Evolutionary conservation across 345 rosid species (phyloP).

Genomic region (Kandelia obovata): DNA sequence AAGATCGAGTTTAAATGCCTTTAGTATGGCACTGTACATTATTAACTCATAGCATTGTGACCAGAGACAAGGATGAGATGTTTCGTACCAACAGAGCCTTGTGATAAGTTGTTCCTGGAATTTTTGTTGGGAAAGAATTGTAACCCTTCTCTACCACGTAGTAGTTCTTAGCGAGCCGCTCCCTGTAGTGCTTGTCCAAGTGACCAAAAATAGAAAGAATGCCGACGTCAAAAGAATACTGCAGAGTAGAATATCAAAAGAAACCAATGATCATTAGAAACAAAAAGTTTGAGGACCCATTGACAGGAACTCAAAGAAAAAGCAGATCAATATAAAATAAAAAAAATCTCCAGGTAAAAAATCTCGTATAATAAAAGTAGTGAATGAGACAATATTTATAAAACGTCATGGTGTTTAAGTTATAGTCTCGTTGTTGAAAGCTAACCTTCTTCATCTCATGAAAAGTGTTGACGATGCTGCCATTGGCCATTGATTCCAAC

Average conservation of each 20-base stretch:
- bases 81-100: conserved; percentile 59
- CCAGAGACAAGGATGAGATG: background rate
- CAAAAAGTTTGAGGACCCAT: background rate
- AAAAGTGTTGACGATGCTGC: conserved; percentile 49
- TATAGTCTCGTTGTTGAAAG: background rate
- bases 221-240: conserved; percentile 78
- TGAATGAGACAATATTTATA: background rate
- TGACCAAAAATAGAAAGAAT: conserved; percentile 66
- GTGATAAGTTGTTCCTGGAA: conserved; percentile 71
- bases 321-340: conserved; percentile 6
- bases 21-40: too few relatives aligned
- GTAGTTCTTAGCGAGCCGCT: conserved; percentile 56
- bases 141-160: conserved; percentile 70
- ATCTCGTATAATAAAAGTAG: conserved; percentile 1
- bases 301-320: conserved; percentile 8
- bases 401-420: background rate
- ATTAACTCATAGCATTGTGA: too few relatives aligned
- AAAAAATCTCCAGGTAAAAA: background rate
- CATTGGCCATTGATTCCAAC: conserved; percentile 49
- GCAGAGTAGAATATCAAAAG: conserved; percentile 7
- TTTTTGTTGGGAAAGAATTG: conserved; percentile 66
- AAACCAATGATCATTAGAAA: background rate
- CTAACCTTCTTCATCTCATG: conserved; percentile 75
- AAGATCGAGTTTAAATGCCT: background rate
- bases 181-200: conserved; percentile 46